Conservation (phyloP, 2,329 filamentous ascomycete species). For the Ophiocordyceps sinensis region DNA sequence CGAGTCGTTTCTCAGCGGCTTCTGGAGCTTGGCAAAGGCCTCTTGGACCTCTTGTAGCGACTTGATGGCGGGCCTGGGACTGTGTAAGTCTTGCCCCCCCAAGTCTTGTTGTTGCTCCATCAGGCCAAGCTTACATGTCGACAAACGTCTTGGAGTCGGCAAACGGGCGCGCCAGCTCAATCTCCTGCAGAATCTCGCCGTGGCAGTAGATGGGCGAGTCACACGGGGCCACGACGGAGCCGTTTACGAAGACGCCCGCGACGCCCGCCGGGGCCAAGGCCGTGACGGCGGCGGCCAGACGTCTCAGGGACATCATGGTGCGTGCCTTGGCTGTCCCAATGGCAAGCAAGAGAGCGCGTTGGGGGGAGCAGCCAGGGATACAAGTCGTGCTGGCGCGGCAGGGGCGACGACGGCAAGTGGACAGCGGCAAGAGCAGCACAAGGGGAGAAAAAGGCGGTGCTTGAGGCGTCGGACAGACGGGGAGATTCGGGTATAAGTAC, state of each 20-base stretch:
- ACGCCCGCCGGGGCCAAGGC: slow-evolving; percentile 13
- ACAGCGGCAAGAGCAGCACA: too few species aligned
- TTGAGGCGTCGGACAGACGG: too few species aligned
- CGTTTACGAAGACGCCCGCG: slow-evolving; percentile 42
- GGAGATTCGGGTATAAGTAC: too few species aligned
- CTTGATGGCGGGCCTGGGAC: neutral
- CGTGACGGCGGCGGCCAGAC: slow-evolving; percentile 12
- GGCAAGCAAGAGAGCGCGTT: neutral
- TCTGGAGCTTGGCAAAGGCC: slow-evolving; percentile 43
- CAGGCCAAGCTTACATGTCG: slow-evolving; percentile 36
- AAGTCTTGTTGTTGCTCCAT: neutral
- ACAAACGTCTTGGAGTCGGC: slow-evolving; percentile 58
- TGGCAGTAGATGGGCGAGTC: slow-evolving; percentile 55
- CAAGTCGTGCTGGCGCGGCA: too few species aligned
- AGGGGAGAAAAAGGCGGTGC: too few species aligned
- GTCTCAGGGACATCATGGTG: slow-evolving; percentile 5
- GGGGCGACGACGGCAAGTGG: too few species aligned
- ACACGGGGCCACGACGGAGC: slow-evolving; percentile 46
- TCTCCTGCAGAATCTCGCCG: slow-evolving; percentile 45
- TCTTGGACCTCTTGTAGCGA: slow-evolving; percentile 45
- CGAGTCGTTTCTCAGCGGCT: slow-evolving; percentile 48
- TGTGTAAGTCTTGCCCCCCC: neutral
- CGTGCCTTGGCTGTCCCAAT: too few species aligned
- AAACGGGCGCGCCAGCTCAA: slow-evolving; percentile 50
- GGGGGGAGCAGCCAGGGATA: too few species aligned